Base-by-base conservation (phyloP, 805 yeast species). In the Candida pini region DNA sequence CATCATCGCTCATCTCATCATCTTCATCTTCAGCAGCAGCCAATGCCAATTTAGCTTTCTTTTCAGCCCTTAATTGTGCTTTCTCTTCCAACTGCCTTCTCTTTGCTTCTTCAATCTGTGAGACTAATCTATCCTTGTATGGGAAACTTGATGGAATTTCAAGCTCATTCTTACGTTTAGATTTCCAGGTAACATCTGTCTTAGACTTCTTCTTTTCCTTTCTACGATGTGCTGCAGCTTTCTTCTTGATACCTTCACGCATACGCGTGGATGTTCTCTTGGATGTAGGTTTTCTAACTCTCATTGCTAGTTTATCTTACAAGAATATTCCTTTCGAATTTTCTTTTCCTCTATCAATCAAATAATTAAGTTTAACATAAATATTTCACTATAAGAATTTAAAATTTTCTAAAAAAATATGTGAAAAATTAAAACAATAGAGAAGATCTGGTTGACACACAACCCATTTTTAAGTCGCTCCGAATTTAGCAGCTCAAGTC, bases 81-180 rank as follows among this genome's bases (percentile, higher is more conserved):
- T 68, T 77, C 36, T 66, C 74, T 52, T 78, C 85, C 37, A 64
- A 63, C 25, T 73, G 79, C 15, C 56, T 56, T 56, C 73, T 63
- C 58, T 80, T 76, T 29, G 65, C 63, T 20, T 69, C 76, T 60
- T 84, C 92, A 41, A 84, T 76, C 48, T 83, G 86, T 42, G 64
- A 66, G 38, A 92, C 65, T 38, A 92, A 77, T 60, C 75, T 73
- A 44, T 84, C 94, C 60, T 90, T 92, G 67, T 88, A 92, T 22
- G 98, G 98, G 72, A 88, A 92, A 50, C 81, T 78, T 34, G 95
- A 68, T 37, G 98, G 98, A 49, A 92, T 90, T 45, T 97, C 97
- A 9, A 90, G 89, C 58, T 89, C 97, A 63, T 86, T 90, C 52
- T 76, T 77, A 38, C 64, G 63, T 53, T 79, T 78, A 13, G 96